Percentiles rank a stretch among this genome's conserved stretches.
These are phyloP conservation scores for Madurella mycetomatis DNA, from an alignment of 2,329 filamentous ascomycete genomes.

Conservation along the genomic window DNA sequence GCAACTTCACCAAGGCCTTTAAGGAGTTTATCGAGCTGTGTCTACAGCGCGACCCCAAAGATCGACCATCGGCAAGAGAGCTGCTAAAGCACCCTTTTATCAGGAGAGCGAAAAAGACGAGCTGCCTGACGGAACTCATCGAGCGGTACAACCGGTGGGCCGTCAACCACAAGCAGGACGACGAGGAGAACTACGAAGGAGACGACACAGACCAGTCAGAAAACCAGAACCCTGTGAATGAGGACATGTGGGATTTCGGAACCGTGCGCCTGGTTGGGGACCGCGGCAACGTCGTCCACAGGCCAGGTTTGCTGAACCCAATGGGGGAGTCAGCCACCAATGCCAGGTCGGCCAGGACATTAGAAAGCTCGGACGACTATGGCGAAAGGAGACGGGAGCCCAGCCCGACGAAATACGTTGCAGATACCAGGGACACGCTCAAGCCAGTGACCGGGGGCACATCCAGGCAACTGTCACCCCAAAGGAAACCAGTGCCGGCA, in stretches of 20 bases:
- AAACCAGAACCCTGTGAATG: conserved; percentile 47
- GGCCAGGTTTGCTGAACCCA: conserved; percentile 59
- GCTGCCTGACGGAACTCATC: conserved; percentile 94
- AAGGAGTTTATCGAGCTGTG: conserved; percentile 83
- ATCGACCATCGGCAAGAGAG: conserved; percentile 81
- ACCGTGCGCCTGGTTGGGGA: conserved; percentile 80
- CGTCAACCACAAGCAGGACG: conserved; percentile 68
- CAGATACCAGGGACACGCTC: conserved; percentile 50
- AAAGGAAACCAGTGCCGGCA: conserved; percentile 48
- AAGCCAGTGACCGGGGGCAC: conserved; percentile 47
- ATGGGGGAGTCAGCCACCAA: conserved; percentile 83
- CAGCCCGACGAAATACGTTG: conserved; percentile 48
- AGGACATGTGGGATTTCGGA: conserved; percentile 98
- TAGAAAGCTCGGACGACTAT: conserved; percentile 47
- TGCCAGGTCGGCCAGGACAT: conserved; percentile 55
- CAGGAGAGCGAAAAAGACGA: conserved; percentile 86
- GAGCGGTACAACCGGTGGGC: conserved; percentile 86
- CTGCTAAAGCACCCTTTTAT: conserved; percentile 88
- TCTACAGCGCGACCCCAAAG: conserved; percentile 81
- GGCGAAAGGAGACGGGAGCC: conserved; percentile 48
- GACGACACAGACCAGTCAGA: conserved; percentile 42
- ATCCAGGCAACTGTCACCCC: conserved; percentile 57
- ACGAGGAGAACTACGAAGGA: conserved; percentile 61
- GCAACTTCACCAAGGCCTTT: conserved; percentile 75
- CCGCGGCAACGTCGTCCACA: conserved; percentile 51